Evolutionary conservation across 805 yeast genomes (phyloP).

Genomic region (Yamadazyma insecticola): DNA sequence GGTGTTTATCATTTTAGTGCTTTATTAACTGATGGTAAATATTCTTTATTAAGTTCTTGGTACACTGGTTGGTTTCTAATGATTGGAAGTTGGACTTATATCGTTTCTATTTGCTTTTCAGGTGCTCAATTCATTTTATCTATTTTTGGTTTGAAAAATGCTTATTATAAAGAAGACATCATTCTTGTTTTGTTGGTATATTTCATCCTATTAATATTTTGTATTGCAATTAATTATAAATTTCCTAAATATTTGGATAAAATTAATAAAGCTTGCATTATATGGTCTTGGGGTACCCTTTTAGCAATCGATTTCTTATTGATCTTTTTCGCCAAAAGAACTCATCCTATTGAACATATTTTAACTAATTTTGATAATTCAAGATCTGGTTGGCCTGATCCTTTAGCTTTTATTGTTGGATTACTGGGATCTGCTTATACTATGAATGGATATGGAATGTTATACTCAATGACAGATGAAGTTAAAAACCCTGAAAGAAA

Average conservation of each 20-base stretch:
- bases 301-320: slow-evolving; percentile 61
- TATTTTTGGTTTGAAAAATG: slow-evolving; percentile 57
- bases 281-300: slow-evolving; percentile 72
- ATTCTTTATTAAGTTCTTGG: slow-evolving; percentile 64
- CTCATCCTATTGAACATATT: slow-evolving; percentile 56
- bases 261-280: slow-evolving; percentile 64
- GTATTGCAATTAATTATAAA: slow-evolving; percentile 60
- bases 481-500: slow-evolving; percentile 69
- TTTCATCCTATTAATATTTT: slow-evolving; percentile 49
- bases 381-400: slow-evolving; percentile 71
- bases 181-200: slow-evolving; percentile 54
- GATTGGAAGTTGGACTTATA: slow-evolving; percentile 75
- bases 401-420: slow-evolving; percentile 70
- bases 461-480: slow-evolving; percentile 79
- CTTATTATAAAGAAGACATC: slow-evolving; percentile 53
- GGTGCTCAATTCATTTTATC: slow-evolving; percentile 73
- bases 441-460: slow-evolving; percentile 77
- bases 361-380: slow-evolving; percentile 66
- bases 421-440: slow-evolving; percentile 77
- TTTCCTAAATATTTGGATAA: slow-evolving; percentile 57
- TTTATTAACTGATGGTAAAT: slow-evolving; percentile 54
- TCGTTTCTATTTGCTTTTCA: slow-evolving; percentile 67
- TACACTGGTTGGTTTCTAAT: slow-evolving; percentile 73
- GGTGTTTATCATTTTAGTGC: slow-evolving; percentile 77
- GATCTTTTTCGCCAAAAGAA: slow-evolving; percentile 51